Conservation (phyloP, 805 yeast species). For the Wickerhamiella kurtzmanii region DNA sequence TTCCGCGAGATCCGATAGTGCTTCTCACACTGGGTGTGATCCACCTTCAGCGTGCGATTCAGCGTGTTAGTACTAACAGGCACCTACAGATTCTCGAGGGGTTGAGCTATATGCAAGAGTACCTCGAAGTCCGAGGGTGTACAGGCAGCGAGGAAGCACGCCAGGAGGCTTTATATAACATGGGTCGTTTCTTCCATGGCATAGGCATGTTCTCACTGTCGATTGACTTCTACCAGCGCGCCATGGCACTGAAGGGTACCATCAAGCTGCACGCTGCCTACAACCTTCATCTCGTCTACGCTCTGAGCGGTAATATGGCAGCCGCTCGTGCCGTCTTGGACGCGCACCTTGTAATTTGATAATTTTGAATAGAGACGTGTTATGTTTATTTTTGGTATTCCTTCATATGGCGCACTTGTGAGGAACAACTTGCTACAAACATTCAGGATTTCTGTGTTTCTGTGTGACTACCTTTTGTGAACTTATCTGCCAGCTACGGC, state of each 20-base stretch:
- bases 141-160: slow-evolving; percentile 21
- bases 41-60: slow-evolving; percentile 83
- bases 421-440: too few species aligned
- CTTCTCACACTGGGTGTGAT: slow-evolving; percentile 63
- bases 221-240: slow-evolving; percentile 56
- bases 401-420: too few species aligned
- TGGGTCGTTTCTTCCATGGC: slow-evolving; percentile 76
- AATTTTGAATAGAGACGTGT: neutral
- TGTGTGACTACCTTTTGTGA: too few species aligned
- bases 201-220: slow-evolving; percentile 69
- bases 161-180: slow-evolving; percentile 71
- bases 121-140: slow-evolving; percentile 36
- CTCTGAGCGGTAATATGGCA: slow-evolving; percentile 54
- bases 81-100: slow-evolving; percentile 86
- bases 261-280: slow-evolving; percentile 60
- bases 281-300: slow-evolving; percentile 63
- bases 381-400: too few species aligned
- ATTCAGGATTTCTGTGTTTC: too few species aligned
- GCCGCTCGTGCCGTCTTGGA: slow-evolving; percentile 55
- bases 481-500: too few species aligned
- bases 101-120: slow-evolving; percentile 60
- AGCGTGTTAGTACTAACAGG: slow-evolving; percentile 71
- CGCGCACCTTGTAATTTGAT: slow-evolving; percentile 43
- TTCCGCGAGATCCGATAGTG: slow-evolving; percentile 66
- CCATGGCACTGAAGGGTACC: slow-evolving; percentile 26